These are phyloP conservation scores for Teratosphaeria destructans DNA, from an alignment of 2,329 filamentous ascomycete genomes.

Conservation along the genomic window DNA sequence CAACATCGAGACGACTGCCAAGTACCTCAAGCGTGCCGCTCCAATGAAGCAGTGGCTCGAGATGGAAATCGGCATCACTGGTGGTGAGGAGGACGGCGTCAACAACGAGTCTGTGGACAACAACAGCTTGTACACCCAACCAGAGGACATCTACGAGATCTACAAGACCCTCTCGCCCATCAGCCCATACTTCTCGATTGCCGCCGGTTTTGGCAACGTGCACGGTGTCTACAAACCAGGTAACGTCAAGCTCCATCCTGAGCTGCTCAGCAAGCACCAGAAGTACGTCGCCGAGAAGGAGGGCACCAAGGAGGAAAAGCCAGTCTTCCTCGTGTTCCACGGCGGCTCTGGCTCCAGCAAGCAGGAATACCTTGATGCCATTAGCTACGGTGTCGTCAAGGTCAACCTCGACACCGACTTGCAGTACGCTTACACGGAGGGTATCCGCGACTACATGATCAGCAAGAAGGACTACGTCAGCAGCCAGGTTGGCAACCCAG, in stretches of 20 bases:
- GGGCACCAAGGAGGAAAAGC: slow-evolving; percentile 64
- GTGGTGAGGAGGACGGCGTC: slow-evolving; percentile 95
- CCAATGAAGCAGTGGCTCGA: slow-evolving; percentile 99
- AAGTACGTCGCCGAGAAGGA: slow-evolving; percentile 76
- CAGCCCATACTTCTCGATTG: slow-evolving; percentile 94
- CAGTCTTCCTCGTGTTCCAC: slow-evolving; percentile 99
- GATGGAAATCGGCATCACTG: slow-evolving; percentile 96
- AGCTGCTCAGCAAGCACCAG: slow-evolving; percentile 96
- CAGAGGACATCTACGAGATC: slow-evolving; percentile 89
- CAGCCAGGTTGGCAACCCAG: slow-evolving; percentile 84
- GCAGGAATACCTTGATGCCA: slow-evolving; percentile 81
- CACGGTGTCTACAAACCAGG: slow-evolving; percentile 98
- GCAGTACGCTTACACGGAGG: slow-evolving; percentile 85
- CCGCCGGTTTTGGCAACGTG: slow-evolving; percentile 96
- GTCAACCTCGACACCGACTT: slow-evolving; percentile 98
- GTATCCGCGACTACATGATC: slow-evolving; percentile 89
- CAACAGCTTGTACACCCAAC: slow-evolving; percentile 93
- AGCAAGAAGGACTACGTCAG: slow-evolving; percentile 92
- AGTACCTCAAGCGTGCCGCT: slow-evolving; percentile 86
- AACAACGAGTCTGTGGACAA: slow-evolving; percentile 98
- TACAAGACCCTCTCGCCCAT: slow-evolving; percentile 76
- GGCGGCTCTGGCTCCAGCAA: slow-evolving; percentile 88
- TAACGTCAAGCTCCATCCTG: slow-evolving; percentile 93
- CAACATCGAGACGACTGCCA: slow-evolving; percentile 86
- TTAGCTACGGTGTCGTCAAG: slow-evolving; percentile 92